Conservation (phyloP, 2,329 filamentous ascomycete species). For the Cordyceps javanica region DNA sequence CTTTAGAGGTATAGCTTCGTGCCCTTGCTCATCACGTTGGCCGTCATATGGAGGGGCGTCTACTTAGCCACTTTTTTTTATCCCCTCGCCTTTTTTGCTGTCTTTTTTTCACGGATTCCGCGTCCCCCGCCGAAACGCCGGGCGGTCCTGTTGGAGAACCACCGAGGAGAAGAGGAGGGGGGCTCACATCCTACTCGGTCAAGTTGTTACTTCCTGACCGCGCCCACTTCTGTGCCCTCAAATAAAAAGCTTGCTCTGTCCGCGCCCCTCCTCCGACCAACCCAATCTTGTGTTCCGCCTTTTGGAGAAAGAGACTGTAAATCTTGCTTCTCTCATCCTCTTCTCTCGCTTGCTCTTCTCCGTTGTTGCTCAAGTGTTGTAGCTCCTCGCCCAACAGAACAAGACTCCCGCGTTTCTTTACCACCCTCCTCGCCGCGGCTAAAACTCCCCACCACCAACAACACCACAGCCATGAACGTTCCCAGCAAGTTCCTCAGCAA, state of each 20-base stretch:
- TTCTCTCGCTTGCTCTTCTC: not conserved
- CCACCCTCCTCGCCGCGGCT: not conserved
- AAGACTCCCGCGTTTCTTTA: not conserved
- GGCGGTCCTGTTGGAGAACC: not conserved
- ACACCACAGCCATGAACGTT: slow-evolving; percentile 38
- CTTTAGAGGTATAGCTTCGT: slow-evolving; percentile 14
- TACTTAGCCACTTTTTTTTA: slow-evolving; percentile 4
- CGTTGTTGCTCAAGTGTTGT: not conserved
- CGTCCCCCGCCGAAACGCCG: slow-evolving; percentile 10
- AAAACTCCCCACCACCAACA: not conserved
- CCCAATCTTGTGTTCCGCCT: not conserved
- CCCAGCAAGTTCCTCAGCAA: slow-evolving; percentile 71
- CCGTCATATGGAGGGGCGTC: not conserved
- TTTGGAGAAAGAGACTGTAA: not conserved
- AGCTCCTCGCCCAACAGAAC: not conserved
- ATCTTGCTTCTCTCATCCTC: not conserved
- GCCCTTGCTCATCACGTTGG: slow-evolving; percentile 3
- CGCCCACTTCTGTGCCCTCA: slow-evolving; percentile 7
- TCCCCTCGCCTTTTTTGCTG: not conserved
- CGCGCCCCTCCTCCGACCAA: not conserved
- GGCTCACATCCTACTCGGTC: not conserved
- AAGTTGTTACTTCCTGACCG: not conserved
- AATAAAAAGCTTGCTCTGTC: slow-evolving; percentile 8
- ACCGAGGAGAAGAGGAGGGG: not conserved
- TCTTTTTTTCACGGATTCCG: not conserved